phyloP scores from a whole-genome alignment of 2,329 filamentous ascomycete species.

The Colletotrichum tamarilloi region DNA sequence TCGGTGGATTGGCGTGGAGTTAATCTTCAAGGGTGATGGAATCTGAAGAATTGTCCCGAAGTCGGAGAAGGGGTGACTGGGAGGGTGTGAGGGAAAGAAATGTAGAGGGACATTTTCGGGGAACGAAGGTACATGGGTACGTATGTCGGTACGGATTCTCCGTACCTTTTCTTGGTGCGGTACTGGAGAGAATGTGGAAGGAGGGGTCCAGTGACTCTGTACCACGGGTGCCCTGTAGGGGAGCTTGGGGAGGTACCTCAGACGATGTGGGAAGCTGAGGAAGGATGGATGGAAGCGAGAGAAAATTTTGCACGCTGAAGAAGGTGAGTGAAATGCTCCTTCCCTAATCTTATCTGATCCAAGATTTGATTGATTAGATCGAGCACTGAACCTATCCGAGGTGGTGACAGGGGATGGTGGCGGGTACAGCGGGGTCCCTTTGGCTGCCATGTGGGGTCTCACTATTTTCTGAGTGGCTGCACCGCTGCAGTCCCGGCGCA shows the following conservation, averaged over 20 bases:
- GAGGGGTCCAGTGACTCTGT: not conserved
- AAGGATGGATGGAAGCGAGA: not conserved
- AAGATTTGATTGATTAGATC: constrained; percentile 37
- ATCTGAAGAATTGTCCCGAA: not conserved
- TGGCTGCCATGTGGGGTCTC: not conserved
- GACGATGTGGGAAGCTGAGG: not conserved
- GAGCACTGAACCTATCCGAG: constrained; percentile 23
- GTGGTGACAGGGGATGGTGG: not conserved
- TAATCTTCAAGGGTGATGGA: not conserved
- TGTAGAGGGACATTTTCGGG: constrained; percentile 6
- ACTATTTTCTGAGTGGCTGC: not conserved
- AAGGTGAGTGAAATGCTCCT: constrained; percentile 1
- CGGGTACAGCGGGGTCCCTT: not conserved
- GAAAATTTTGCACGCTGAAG: constrained; percentile 22
- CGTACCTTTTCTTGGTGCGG: not conserved
- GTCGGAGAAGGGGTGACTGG: not conserved
- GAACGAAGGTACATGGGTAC: not conserved
- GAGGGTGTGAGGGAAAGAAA: not conserved
- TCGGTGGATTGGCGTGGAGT: constrained; percentile 10
- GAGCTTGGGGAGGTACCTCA: not conserved
- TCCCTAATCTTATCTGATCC: constrained; percentile 36
- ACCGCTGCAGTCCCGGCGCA: not conserved
- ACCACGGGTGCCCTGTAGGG: no score
- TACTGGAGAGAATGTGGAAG: constrained; percentile 20
- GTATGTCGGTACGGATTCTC: no score